Base-by-base conservation (phyloP, 139 green algal species). In the Pleodorina starrii region DNA sequence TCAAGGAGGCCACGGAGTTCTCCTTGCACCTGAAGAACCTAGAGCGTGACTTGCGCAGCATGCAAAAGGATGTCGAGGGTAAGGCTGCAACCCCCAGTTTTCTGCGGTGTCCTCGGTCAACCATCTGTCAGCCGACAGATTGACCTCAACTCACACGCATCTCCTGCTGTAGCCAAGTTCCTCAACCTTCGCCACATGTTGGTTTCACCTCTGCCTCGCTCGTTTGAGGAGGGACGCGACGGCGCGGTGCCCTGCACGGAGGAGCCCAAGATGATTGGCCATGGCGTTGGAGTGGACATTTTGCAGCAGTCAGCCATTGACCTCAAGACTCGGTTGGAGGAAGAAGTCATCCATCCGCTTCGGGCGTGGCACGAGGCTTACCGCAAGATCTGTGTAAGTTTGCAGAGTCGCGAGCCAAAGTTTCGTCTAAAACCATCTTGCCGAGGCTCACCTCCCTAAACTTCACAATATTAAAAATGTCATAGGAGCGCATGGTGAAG, bases 311-410 rank as follows among this genome's bases (percentile, higher is more conserved):
- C 96, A 35, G 91, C 92, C 9, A 93, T 95, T 42, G 93, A 97
- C 40, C 95, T 94, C 14, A 85, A 86, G 32, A 92, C 94, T 72
- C 95, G 96, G 51, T 77, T 98, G 68, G 95, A 97, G 36, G 92
- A 92, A 5, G 96, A 98, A 90, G 96, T 98, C 29, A 84, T 97
- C 48, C 93, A 95, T 27, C 96, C 96, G 36, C 95, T 98, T 91
- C 88, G 94, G 84, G 88, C 94, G 17, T 98, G 96, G 96, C 94
- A 95, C 59, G 94, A 92, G 71, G 95, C 94, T 5, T 98, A 96
- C 86, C 90, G 92, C 2, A 92, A 87, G 54, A 90, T 96, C 32
- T 81, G 93, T 86, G 94, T 96, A 72, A 85, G 89, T 85, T 1
- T 1, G 27, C 0, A 32, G 57, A 35, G 63, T 36, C 25, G 2